Conservation (phyloP, 2,329 filamentous ascomycete species). For the Tolypocladium guangdongense region DNA sequence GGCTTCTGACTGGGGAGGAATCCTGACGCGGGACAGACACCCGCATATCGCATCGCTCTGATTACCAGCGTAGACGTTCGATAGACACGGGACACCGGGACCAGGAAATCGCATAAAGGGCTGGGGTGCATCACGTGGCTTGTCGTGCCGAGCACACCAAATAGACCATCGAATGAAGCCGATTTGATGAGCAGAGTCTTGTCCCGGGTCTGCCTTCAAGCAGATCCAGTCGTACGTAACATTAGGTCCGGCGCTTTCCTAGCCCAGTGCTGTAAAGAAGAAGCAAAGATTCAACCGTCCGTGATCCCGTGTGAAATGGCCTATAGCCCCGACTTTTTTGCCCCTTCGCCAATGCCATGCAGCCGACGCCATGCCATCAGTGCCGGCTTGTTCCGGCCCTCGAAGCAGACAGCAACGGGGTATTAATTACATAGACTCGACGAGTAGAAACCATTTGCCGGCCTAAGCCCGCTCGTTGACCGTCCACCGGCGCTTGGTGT, state of each 20-base stretch:
- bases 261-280: not conserved
- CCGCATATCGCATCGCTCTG: not conserved
- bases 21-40: not conserved
- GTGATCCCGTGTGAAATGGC: not conserved
- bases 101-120: not conserved
- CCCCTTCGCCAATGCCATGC: constrained; percentile 3
- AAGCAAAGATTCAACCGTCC: not conserved
- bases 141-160: not conserved
- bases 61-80: not conserved
- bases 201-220: not conserved
- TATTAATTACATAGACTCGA: not conserved
- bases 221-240: not conserved
- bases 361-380: not conserved
- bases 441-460: not conserved
- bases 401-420: not conserved
- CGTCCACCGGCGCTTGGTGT: constrained; percentile 44
- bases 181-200: not conserved
- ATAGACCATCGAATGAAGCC: not conserved
- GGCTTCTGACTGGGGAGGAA: not conserved
- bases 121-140: not conserved
- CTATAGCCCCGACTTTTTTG: not conserved
- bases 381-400: not conserved
- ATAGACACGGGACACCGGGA: not conserved
- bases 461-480: constrained; percentile 33
- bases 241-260: not conserved